Evolutionary conservation across 2,329 filamentous ascomycete species (phyloP), one percentile per base, ranked within the genome.

Genomic region (Drechslera avenae): DNA sequence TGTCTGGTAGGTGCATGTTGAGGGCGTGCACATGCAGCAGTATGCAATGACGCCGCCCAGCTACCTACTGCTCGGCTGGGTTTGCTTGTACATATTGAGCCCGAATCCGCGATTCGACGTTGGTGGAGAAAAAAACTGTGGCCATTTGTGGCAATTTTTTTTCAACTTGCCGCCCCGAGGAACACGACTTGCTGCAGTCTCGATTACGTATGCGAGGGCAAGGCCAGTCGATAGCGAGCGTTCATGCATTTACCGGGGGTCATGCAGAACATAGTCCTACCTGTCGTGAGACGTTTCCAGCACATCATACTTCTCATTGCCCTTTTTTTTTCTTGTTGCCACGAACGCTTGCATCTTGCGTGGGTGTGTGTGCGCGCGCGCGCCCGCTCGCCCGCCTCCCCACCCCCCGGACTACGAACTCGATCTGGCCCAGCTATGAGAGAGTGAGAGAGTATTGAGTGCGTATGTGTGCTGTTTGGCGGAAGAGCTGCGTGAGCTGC

Each of bases 361-460:
- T 28, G 26, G 9, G 26, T 10, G 26, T 51, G 41, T 10, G 26
- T 28, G 26, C 26, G 26, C 26, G 26, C 26, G 26, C 26, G 21
- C 21, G 6, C 21, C 6, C 21, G 9, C 21, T 23, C 21, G 32
- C 41, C 32, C 32, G 32, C 18, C 32, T 16, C 31, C 44, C 50
- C n/a, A n/a, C n/a, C n/a, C n/a, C 35, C 51, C 52, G 59, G 63
- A 54, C 63, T 64, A 70, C 64, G 58, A 59, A 60, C 64, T 64
- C 61, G 51, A 60, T 45, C 57, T 58, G 54, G 53, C 59, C 59
- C 62, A 62, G 26, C 26, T 28, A 10, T 28, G 26, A 12, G 3
- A 12, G 26, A 3, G 26, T 28, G 26, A 12, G 3, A 12, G 26
- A 3, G 26, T 12, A 10, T 28, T 23, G 21, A 7, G 21, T 23